Percentiles rank a stretch among this genome's conserved stretches.
phyloP scores from a whole-genome alignment of 163 green algal genomes.

The Chlamydomonas reinhardtii region DNA sequence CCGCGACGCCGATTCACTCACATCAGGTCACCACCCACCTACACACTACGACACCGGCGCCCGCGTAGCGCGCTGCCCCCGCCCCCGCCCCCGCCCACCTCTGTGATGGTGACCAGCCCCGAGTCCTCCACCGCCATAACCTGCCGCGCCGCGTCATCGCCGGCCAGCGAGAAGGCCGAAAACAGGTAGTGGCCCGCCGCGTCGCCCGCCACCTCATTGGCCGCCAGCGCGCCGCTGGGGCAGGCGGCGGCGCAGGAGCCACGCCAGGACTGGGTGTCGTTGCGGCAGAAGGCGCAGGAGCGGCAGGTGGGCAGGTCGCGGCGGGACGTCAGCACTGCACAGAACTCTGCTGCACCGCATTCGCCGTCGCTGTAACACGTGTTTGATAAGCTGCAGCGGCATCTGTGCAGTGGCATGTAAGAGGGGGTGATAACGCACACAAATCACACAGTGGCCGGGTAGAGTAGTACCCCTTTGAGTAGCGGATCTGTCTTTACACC shows the following conservation, averaged over 20 bases:
- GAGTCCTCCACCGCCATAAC: not conserved
- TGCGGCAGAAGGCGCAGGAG: slow-evolving; percentile 31
- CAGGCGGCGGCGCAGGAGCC: slow-evolving; percentile 34
- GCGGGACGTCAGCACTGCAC: not conserved
- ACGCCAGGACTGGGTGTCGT: slow-evolving; percentile 13
- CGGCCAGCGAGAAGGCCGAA: slow-evolving; percentile 22
- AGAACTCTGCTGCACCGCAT: slow-evolving; percentile 31
- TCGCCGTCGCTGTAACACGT: slow-evolving; percentile 2
- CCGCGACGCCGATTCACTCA: too few relatives aligned
- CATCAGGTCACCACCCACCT: not conserved
- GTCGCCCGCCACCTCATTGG: slow-evolving; percentile 8
- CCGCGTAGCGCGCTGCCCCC: not conserved
- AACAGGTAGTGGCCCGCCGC: slow-evolving; percentile 21
- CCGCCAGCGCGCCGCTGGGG: slow-evolving; percentile 19
- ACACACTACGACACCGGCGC: not conserved
- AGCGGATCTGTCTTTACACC: too few relatives aligned
- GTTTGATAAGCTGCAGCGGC: not conserved
- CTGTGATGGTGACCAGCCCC: not conserved
- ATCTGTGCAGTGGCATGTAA: not conserved
- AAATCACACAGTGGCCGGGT: too few relatives aligned
- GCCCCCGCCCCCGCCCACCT: not conserved
- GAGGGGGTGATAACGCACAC: too few relatives aligned
- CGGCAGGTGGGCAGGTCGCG: slow-evolving; percentile 7
- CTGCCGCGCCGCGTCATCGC: not conserved
- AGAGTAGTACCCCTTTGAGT: too few relatives aligned